Evolutionary conservation across 768 basidiomycete species (phyloP), one percentile per base, ranked within the genome.

Genomic region (Mycena belliarum): DNA sequence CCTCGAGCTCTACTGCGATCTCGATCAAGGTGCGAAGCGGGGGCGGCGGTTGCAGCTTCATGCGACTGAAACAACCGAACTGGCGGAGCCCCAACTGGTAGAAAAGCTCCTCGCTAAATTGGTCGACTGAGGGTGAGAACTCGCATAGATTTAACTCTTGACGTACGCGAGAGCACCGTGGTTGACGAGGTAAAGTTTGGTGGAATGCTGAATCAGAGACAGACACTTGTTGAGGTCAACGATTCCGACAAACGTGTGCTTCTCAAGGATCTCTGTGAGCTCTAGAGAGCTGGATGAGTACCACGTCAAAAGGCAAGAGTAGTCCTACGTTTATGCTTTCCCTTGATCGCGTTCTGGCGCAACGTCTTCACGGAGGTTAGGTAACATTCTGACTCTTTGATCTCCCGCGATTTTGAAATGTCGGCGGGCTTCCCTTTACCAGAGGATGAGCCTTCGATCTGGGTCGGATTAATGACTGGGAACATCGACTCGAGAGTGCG

Each of bases 401-500:
- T 84, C 23, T 86, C 84, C 28, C 75, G 71, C 52, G 70, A 75
- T 63, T 74, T 79, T 16, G 65, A 56, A 14, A 65, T 65, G 24
- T 61, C 59, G 32, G 40, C 45, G 44, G 48, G 24, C 55, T 60
- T 63, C 4, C 62, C 63, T 47, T 66, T 65, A 42, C 50, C 65
- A 20, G 58, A 42, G 38, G 61, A 60, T 11, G 59, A 52, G 1
- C 66, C 68, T 2, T 69, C 70, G 21, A 75, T 71, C 45, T 77
- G 82, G 7, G 79, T 76, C 4, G 85, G 82, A 59, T 86, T 83
- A 23, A 73, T 66, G 11, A 90, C 78, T 2, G 88, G 88, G 59
- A 98, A 90, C 93, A 98, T 97, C 0, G 94, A 94, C 67, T 98
- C 96, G 16, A 99, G 81, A 0, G 95, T 98, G 33, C 95, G 85